Percentiles rank a stretch among this genome's conserved stretches.
These are phyloP conservation scores for Globisporangium cederbergense DNA, from an alignment of 352 stramenopile species.

Conservation along the genomic window DNA sequence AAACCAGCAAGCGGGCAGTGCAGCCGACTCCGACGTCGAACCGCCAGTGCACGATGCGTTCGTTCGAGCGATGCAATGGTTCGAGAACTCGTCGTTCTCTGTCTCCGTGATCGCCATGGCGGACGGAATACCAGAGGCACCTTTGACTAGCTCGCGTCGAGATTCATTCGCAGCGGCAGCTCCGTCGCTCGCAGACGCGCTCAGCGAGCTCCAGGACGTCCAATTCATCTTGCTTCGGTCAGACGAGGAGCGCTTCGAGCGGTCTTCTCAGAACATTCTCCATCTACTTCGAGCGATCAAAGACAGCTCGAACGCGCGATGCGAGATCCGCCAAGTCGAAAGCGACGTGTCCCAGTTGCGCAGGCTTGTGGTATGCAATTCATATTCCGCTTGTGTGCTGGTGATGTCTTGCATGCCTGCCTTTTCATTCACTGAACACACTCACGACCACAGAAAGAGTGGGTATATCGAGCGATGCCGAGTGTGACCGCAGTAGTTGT, in stretches of 20 bases:
- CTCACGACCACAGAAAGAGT: slow-evolving; percentile 34
- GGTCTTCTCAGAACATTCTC: slow-evolving; percentile 25
- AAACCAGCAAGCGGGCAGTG: not conserved
- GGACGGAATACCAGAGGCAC: slow-evolving; percentile 14
- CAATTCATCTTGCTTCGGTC: slow-evolving; percentile 41
- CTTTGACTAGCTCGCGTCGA: not conserved
- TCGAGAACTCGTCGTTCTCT: slow-evolving; percentile 16
- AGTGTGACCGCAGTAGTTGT: slow-evolving; percentile 9
- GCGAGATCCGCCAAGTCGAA: slow-evolving; percentile 30
- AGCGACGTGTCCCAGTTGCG: slow-evolving; percentile 29
- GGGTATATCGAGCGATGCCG: slow-evolving; percentile 22
- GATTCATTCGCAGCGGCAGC: not conserved
- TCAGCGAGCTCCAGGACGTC: slow-evolving; percentile 16
- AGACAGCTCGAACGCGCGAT: slow-evolving; percentile 16
- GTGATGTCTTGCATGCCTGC: not conserved
- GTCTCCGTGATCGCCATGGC: slow-evolving; percentile 26
- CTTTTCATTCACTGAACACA: slow-evolving; percentile 2
- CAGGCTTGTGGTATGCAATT: slow-evolving; percentile 28
- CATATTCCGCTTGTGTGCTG: not conserved
- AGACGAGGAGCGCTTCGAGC: slow-evolving; percentile 27
- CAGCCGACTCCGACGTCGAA: not conserved
- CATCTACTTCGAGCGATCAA: slow-evolving; percentile 25
- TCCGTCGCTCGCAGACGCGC: slow-evolving; percentile 1
- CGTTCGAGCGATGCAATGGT: slow-evolving; percentile 13
- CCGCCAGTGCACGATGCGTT: not conserved